Percentiles rank a stretch among this genome's conserved stretches.
Conservation (phyloP, 305 asterid genomes). For the Coffea humblotiana region DNA sequence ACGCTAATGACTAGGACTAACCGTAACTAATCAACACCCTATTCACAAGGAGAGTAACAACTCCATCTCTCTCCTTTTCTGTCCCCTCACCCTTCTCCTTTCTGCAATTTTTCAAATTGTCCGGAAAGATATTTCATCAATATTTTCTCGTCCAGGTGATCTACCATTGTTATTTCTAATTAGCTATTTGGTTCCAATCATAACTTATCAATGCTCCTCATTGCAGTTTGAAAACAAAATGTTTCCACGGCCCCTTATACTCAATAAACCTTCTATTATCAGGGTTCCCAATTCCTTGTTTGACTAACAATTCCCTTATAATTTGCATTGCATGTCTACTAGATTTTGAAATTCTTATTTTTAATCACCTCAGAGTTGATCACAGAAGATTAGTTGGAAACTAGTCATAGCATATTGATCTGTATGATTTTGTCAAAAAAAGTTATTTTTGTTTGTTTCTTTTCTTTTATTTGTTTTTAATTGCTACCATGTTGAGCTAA, state of each 20-base stretch:
- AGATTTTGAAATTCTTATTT: not conserved
- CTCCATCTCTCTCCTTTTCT: not conserved
- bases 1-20: slow-evolving; percentile 19
- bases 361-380: not conserved
- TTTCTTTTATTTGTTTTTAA: too few relatives aligned
- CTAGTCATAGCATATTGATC: not conserved
- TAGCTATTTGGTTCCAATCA: not conserved
- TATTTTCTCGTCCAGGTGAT: not conserved
- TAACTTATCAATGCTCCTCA: not conserved
- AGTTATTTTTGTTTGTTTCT: not conserved
- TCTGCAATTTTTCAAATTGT: not conserved
- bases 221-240: not conserved
- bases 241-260: not conserved
- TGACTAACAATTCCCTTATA: not conserved
- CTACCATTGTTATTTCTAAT: too few relatives aligned
- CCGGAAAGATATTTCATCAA: not conserved
- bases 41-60: not conserved
- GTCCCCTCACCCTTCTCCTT: not conserved
- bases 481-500: not conserved
- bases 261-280: not conserved
- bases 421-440: not conserved
- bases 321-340: not conserved
- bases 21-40: slow-evolving; percentile 7
- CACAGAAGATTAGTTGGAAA: not conserved
- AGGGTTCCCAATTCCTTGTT: not conserved